These are phyloP conservation scores for Xylariaceae sp. DNA, from an alignment of 2,329 filamentous ascomycete genomes.

Conservation along the genomic window DNA sequence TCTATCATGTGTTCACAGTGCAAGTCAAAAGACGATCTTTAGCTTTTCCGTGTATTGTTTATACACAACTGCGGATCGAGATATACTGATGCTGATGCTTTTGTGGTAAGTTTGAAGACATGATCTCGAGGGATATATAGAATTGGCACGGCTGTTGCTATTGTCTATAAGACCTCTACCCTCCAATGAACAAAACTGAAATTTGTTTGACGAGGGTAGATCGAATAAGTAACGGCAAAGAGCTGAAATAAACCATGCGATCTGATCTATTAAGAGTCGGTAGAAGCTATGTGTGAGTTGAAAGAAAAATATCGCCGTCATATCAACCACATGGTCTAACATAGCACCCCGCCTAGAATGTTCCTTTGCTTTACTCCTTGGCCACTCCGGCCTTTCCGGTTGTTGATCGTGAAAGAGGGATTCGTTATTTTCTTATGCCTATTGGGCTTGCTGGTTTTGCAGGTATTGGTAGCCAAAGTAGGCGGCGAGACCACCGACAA, in stretches of 20 bases:
- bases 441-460: slow-evolving; percentile 59
- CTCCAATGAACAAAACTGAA: slow-evolving; percentile 6
- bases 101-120: not conserved
- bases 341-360: slow-evolving; percentile 23
- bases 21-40: no score
- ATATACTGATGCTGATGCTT: no score
- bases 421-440: slow-evolving; percentile 30
- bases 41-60: no score
- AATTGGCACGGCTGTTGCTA: slow-evolving; percentile 20
- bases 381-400: slow-evolving; percentile 5
- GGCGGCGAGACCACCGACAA: slow-evolving; percentile 77
- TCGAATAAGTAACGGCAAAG: slow-evolving; percentile 25
- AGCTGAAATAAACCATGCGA: slow-evolving; percentile 22
- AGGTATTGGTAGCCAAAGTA: slow-evolving; percentile 89
- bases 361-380: slow-evolving; percentile 19
- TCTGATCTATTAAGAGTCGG: slow-evolving; percentile 36
- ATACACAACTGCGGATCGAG: not conserved
- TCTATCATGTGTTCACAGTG: no score
- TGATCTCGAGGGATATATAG: not conserved
- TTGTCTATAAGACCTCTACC: slow-evolving; percentile 21
- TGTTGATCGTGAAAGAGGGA: slow-evolving; percentile 4
- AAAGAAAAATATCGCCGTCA: slow-evolving; percentile 26
- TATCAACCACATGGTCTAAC: slow-evolving; percentile 21
- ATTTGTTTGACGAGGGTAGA: slow-evolving; percentile 12
- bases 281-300: slow-evolving; percentile 29